These are phyloP conservation scores for Davidsoniella virescens DNA, from an alignment of 2,329 filamentous ascomycete genomes.

Conservation along the genomic window DNA sequence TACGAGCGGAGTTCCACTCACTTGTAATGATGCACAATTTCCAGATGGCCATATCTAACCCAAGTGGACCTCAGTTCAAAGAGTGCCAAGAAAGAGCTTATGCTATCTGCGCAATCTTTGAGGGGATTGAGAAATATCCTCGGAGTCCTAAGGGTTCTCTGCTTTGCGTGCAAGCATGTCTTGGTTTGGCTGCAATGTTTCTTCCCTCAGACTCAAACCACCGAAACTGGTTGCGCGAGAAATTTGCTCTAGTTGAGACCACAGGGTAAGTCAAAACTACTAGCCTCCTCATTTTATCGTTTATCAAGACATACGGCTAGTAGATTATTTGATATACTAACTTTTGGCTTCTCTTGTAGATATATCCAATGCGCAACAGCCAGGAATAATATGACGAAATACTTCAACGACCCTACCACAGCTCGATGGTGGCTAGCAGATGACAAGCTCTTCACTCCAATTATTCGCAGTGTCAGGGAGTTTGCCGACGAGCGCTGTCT, in stretches of 20 bases:
- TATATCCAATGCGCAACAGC: slow-evolving; percentile 69
- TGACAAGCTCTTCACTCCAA: slow-evolving; percentile 55
- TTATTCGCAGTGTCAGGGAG: slow-evolving; percentile 60
- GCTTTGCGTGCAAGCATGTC: slow-evolving; percentile 55
- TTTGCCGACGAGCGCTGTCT: slow-evolving; percentile 66
- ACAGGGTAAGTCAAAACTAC: slow-evolving; percentile 47
- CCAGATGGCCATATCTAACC: slow-evolving; percentile 44
- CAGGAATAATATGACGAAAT: slow-evolving; percentile 55
- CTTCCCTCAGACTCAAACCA: slow-evolving; percentile 60
- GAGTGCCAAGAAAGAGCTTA: slow-evolving; percentile 48
- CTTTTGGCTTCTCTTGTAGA: slow-evolving; percentile 27
- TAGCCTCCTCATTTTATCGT: no score
- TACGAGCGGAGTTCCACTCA: slow-evolving; percentile 62
- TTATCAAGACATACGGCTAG: no score
- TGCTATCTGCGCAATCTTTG: slow-evolving; percentile 60
- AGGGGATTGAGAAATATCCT: slow-evolving; percentile 59
- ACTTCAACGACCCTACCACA: slow-evolving; percentile 57
- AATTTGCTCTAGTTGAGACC: slow-evolving; percentile 62
- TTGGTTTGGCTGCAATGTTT: slow-evolving; percentile 64
- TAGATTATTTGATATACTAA: slow-evolving; percentile 1
- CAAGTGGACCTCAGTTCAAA: slow-evolving; percentile 31
- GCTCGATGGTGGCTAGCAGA: slow-evolving; percentile 82
- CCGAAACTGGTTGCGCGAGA: slow-evolving; percentile 62
- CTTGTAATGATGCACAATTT: slow-evolving; percentile 67
- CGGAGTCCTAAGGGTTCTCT: slow-evolving; percentile 53